Base-by-base conservation (phyloP, 441 rosid genomes). In the Pelargonium fulgidum region DNA sequence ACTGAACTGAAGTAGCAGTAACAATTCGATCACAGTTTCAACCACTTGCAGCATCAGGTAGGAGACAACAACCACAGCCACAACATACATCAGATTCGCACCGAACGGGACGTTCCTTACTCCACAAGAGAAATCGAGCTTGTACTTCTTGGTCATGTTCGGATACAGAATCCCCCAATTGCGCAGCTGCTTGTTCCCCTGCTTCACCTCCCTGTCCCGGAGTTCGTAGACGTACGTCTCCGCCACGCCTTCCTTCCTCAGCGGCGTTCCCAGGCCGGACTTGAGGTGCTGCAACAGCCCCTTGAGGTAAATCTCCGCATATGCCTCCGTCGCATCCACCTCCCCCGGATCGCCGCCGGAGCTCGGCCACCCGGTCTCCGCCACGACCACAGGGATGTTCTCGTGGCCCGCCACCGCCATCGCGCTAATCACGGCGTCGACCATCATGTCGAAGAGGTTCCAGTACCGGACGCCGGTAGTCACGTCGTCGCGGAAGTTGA, bases 301-400 rank as follows among this genome's bases (percentile, higher is more conserved):
- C 66, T 76, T 89, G 69, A 87, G 62, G 75, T 78, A 92, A 86
- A 88, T 84, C 68, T 85, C 89, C 1, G 94, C 89, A 17, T 83
- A 86, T 12, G 67, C 65, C 71, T 72, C 76, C 0, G 85, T 86
- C 4, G 96, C 96, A 13, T 93, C 96, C 3, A 84, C 82, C 76
- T 90, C 98, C 5, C 76, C 63, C 0, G 65, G 65, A 7, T 87
- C 89, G 0, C 76, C 72, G 3, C 89, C 88, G 0, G 87, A 80
- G 76, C 89, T 85, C 19, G 96, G 97, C 97, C 97, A 93, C 0
- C 98, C 97, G 0, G 96, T 90, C 76, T 93, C 91, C 7, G 96
- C 85, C 68, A 93, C 93, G 0, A 93, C 17, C 16, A 93, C 65
- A 0, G 90, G 98, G 4, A 87, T 72, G 61, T 79, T 85, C 88